phyloP scores from a whole-genome alignment of 306 rosid species.

The Vigna trinervia region DNA sequence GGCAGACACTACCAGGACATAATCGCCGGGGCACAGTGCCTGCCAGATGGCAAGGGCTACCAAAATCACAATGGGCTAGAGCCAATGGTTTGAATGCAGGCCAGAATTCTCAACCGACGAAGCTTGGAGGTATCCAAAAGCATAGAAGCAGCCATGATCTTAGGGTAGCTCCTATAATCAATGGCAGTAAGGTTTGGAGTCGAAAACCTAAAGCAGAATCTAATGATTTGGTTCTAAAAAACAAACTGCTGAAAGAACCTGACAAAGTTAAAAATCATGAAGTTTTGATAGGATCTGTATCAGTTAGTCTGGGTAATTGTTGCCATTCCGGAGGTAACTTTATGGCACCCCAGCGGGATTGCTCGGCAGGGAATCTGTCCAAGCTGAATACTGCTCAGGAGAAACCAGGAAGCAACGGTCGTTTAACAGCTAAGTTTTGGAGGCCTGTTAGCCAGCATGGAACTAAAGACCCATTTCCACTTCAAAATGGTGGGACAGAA shows the following conservation, averaged over 20 bases:
- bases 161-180: slow-evolving; percentile 53
- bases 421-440: slow-evolving; percentile 67
- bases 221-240: slow-evolving; percentile 53
- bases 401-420: slow-evolving; percentile 59
- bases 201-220: slow-evolving; percentile 71
- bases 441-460: slow-evolving; percentile 73
- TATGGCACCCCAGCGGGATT: slow-evolving; percentile 49
- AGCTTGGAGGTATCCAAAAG: slow-evolving; percentile 61
- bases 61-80: slow-evolving; percentile 63
- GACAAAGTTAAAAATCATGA: slow-evolving; percentile 64
- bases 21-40: slow-evolving; percentile 44
- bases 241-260: slow-evolving; percentile 56
- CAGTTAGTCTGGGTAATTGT: slow-evolving; percentile 70
- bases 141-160: slow-evolving; percentile 60
- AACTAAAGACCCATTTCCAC: slow-evolving; percentile 53
- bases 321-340: slow-evolving; percentile 52
- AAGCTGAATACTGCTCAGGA: slow-evolving; percentile 58
- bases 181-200: slow-evolving; percentile 77
- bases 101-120: slow-evolving; percentile 63
- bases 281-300: slow-evolving; percentile 90
- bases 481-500: slow-evolving; percentile 56
- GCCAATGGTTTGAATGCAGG: slow-evolving; percentile 55
- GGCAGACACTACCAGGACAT: slow-evolving; percentile 49
- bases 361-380: slow-evolving; percentile 47
- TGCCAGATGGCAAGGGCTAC: slow-evolving; percentile 59